phyloP scores from a whole-genome alignment of 345 rosid species.

The Durio zibethinus region DNA sequence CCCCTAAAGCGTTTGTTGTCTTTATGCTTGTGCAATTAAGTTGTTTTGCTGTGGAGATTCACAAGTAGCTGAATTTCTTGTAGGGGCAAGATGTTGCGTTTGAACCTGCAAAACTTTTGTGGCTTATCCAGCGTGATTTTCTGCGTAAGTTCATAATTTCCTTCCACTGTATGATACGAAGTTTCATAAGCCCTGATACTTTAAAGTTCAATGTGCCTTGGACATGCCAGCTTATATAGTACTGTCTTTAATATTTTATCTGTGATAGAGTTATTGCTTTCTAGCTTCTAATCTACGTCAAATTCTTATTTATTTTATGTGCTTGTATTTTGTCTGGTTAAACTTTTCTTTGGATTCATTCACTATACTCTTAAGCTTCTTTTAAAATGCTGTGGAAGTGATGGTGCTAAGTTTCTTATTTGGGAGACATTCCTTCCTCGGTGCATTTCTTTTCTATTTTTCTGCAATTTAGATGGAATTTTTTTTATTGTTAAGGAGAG shows the following conservation, averaged over 20 bases:
- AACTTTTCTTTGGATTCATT: neutral
- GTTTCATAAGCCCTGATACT: conserved; percentile 7
- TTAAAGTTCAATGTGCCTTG: conserved; percentile 1
- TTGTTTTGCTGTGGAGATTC: conserved; percentile 10
- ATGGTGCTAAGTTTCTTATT: neutral
- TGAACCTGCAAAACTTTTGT: conserved; percentile 90
- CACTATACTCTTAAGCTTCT: neutral
- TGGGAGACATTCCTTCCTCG: neutral
- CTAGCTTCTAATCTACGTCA: neutral
- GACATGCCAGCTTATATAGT: neutral
- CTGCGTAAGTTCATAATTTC: conserved; percentile 60
- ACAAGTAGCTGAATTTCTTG: conserved; percentile 27
- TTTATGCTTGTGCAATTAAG: conserved; percentile 12
- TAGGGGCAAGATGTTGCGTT: conserved; percentile 98
- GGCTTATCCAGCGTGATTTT: conserved; percentile 99
- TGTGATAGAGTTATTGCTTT: neutral
- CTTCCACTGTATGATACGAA: neutral
- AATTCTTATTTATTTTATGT: neutral
- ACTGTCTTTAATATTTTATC: neutral
- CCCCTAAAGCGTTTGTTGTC: conserved; percentile 16
- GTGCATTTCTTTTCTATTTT: neutral
- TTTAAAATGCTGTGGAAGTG: neutral
- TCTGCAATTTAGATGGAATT: neutral
- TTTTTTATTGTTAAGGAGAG: neutral
- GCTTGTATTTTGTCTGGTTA: neutral